A percentile compares a stretch with the other conserved stretches of the same genome.
Evolutionary conservation across 2,329 filamentous ascomycete genomes (phyloP).

Genomic region (Colletotrichum sp.): DNA sequence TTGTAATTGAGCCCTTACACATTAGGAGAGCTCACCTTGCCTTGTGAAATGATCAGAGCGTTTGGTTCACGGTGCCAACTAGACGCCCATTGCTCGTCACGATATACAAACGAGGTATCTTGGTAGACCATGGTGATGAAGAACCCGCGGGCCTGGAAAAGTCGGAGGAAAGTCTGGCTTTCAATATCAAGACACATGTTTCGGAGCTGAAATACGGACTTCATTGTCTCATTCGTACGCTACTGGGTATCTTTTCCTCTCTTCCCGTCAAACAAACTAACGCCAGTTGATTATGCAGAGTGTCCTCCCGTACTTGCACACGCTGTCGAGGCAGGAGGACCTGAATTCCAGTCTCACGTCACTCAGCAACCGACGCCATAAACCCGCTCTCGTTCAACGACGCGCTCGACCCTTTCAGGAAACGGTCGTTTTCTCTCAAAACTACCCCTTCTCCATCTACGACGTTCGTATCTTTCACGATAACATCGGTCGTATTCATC

Average conservation of each 20-base stretch:
- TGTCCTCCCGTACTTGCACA: not conserved
- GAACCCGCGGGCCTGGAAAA: not conserved
- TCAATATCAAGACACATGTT: not conserved
- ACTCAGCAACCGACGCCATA: not conserved
- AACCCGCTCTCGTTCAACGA: not conserved
- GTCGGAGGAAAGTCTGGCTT: not conserved
- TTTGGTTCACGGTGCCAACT: not conserved
- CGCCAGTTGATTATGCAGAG: not conserved
- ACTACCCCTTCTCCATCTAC: slow-evolving; percentile 6
- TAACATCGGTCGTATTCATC: slow-evolving; percentile 4
- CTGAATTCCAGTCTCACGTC: not conserved
- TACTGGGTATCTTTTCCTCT: not conserved
- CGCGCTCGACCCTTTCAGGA: not conserved
- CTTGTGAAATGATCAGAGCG: not conserved
- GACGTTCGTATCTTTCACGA: not conserved
- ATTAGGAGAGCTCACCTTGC: not conserved
- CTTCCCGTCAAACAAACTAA: not conserved
- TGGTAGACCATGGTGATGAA: not conserved
- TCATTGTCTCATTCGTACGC: not conserved
- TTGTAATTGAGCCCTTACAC: not conserved
- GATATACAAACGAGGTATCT: not conserved
- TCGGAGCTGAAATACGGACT: not conserved
- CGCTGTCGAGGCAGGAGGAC: not conserved
- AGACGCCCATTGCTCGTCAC: not conserved
- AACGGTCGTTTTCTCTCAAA: not conserved